Conservation (phyloP, 768 basidiomycete genomes). For the Leccinum truebloodii region DNA sequence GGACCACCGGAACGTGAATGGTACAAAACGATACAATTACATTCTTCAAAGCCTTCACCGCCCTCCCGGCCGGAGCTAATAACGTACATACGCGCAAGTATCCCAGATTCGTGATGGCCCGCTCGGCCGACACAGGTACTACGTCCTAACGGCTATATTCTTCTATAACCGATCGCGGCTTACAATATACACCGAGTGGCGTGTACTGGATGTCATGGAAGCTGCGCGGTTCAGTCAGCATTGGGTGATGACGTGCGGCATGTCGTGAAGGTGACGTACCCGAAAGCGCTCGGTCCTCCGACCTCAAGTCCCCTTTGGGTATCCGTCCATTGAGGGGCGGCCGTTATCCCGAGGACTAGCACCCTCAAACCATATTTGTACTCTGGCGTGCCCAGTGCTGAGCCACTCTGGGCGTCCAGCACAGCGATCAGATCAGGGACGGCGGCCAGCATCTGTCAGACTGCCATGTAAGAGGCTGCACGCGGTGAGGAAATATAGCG, state of each 20-base stretch:
- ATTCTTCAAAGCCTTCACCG: not conserved
- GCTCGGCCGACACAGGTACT: conserved; percentile 1
- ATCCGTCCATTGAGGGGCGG: conserved; percentile 56
- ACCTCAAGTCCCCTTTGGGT: conserved; percentile 48
- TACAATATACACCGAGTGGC: conserved; percentile 42
- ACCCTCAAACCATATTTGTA: conserved; percentile 63
- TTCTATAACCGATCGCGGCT: conserved; percentile 49
- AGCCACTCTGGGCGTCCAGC: conserved; percentile 61
- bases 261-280: conserved; percentile 33
- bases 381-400: conserved; percentile 62
- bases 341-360: conserved; percentile 47
- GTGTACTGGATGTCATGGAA: conserved; percentile 36
- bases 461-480: conserved; percentile 3
- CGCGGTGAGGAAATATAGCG: not conserved
- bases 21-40: not conserved
- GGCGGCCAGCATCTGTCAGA: conserved; percentile 45
- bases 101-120: conserved; percentile 9
- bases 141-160: conserved; percentile 31
- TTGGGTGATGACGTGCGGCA: not conserved
- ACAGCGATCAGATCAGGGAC: conserved; percentile 70
- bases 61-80: not conserved
- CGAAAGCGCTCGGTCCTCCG: conserved; percentile 57
- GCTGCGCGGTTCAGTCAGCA: conserved; percentile 18
- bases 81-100: not conserved
- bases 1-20: not conserved